Percentiles rank a stretch among this genome's conserved stretches.
Evolutionary conservation across 2,329 filamentous ascomycete species (phyloP).

Genomic region (Boeremia lycopersici): DNA sequence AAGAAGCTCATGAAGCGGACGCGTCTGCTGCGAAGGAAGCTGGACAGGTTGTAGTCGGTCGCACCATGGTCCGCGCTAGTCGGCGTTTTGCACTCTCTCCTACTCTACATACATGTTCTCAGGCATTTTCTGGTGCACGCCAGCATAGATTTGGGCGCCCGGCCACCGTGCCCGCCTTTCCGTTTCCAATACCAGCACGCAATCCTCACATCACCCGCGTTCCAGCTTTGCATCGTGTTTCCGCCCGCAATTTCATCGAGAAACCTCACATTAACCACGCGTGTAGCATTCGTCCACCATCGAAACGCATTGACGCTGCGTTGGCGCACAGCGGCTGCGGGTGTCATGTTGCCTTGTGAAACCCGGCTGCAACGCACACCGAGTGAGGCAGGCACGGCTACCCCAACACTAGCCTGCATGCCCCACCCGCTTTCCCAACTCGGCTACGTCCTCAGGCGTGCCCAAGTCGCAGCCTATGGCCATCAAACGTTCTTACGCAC

Average conservation of each 20-base stretch:
- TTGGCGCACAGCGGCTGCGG: conserved; percentile 34
- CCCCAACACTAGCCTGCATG: conserved; percentile 23
- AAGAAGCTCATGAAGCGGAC: conserved; percentile 98
- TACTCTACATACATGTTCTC: conserved; percentile 26
- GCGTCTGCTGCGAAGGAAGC: conserved; percentile 83
- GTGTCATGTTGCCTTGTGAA: conserved; percentile 40
- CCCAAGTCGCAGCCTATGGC: conserved; percentile 39
- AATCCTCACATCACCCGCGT: conserved; percentile 17
- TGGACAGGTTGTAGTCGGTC: conserved; percentile 55
- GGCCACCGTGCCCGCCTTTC: conserved; percentile 29
- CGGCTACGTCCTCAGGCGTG: conserved; percentile 28
- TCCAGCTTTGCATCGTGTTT: conserved; percentile 38
- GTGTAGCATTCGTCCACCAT: conserved; percentile 9
- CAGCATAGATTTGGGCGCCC: conserved; percentile 35
- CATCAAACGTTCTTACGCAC: conserved; percentile 44
- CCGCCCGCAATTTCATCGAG: conserved; percentile 12
- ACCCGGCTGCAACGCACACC: conserved; percentile 40
- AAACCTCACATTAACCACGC: neutral
- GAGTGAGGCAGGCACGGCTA: conserved; percentile 36
- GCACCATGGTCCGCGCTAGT: too few species aligned
- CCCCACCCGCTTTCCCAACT: conserved; percentile 27
- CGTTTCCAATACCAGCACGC: conserved; percentile 36
- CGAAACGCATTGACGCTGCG: conserved; percentile 38
- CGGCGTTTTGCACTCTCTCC: conserved; percentile 40
- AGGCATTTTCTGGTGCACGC: conserved; percentile 26